A percentile compares a stretch with the other conserved stretches of the same genome.
Conservation (phyloP, 495 filamentous ascomycete species). For the Podospora pseudocomata region DNA sequence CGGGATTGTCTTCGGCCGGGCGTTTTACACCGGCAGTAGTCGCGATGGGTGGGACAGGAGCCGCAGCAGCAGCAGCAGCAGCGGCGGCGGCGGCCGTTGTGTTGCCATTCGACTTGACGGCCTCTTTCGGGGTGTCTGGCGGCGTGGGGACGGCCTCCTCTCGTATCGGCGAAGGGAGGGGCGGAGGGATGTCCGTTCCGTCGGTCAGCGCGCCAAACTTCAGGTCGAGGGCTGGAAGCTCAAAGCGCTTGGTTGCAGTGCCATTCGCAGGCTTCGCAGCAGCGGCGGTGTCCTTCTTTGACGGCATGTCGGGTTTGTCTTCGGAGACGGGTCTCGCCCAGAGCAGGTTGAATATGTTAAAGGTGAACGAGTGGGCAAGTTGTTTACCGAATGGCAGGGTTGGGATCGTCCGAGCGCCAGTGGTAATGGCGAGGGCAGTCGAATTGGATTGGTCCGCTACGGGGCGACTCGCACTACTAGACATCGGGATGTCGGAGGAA, state of each 20-base stretch:
- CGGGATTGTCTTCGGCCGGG: conserved; percentile 41
- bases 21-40: conserved; percentile 36
- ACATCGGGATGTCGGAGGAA: background rate
- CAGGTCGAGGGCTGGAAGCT: conserved; percentile 51
- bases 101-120: conserved; percentile 17
- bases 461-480: background rate
- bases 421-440: background rate
- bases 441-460: background rate
- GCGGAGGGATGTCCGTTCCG: conserved; percentile 56
- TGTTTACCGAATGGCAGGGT: conserved; percentile 7
- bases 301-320: conserved; percentile 24
- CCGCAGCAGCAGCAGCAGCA: too few relatives aligned
- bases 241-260: conserved; percentile 42
- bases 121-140: conserved; percentile 31
- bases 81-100: conserved; percentile 14
- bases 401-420: conserved; percentile 20
- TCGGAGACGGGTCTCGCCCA: background rate
- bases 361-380: conserved; percentile 10
- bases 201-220: conserved; percentile 53
- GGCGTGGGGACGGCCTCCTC: conserved; percentile 41
- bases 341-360: background rate
- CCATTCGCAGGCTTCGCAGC: conserved; percentile 15
- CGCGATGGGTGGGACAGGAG: background rate
- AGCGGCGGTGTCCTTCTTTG: conserved; percentile 22
- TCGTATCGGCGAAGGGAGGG: conserved; percentile 46